These are phyloP conservation scores for Calocybe indica DNA, from an alignment of 768 basidiomycete species.

Conservation along the genomic window DNA sequence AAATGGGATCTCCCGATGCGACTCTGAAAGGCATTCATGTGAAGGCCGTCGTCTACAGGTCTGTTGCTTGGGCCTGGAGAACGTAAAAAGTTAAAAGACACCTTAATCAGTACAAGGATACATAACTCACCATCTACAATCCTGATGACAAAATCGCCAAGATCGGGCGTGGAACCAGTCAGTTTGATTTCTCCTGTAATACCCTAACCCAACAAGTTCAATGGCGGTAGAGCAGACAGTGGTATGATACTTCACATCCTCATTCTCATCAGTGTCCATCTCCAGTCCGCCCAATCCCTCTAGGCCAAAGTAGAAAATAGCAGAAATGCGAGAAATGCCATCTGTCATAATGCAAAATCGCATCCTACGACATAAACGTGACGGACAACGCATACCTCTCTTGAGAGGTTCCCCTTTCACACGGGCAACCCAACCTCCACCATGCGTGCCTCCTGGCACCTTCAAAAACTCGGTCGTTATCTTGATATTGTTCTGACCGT, in stretches of 20 bases:
- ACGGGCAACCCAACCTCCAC: slow-evolving; percentile 86
- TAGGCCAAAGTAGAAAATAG: slow-evolving; percentile 83
- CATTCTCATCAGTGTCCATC: slow-evolving; percentile 70
- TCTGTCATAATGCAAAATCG: slow-evolving; percentile 16
- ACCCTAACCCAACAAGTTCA: slow-evolving; percentile 43
- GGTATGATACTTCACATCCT: slow-evolving; percentile 47
- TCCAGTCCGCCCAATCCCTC: slow-evolving; percentile 83
- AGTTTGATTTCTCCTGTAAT: slow-evolving; percentile 65
- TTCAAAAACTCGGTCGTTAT: slow-evolving; percentile 85
- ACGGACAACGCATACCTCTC: slow-evolving; percentile 32
- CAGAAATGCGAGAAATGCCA: slow-evolving; percentile 58
- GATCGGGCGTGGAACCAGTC: slow-evolving; percentile 65
- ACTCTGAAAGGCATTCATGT: slow-evolving; percentile 50
- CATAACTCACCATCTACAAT: slow-evolving; percentile 61
- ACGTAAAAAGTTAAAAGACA: slow-evolving; percentile 3
- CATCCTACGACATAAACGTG: not conserved
- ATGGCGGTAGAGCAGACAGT: slow-evolving; percentile 2
- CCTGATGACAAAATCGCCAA: slow-evolving; percentile 79
- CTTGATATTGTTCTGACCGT: slow-evolving; percentile 77
- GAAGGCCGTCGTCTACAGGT: slow-evolving; percentile 46
- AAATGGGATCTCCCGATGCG: slow-evolving; percentile 69
- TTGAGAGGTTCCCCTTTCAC: slow-evolving; percentile 78
- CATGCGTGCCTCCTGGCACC: slow-evolving; percentile 72
- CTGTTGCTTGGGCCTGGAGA: slow-evolving; percentile 51
- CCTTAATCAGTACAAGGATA: not conserved